These are phyloP conservation scores for Laguncularia racemosa DNA, from an alignment of 345 rosid genomes.

Conservation along the genomic window DNA sequence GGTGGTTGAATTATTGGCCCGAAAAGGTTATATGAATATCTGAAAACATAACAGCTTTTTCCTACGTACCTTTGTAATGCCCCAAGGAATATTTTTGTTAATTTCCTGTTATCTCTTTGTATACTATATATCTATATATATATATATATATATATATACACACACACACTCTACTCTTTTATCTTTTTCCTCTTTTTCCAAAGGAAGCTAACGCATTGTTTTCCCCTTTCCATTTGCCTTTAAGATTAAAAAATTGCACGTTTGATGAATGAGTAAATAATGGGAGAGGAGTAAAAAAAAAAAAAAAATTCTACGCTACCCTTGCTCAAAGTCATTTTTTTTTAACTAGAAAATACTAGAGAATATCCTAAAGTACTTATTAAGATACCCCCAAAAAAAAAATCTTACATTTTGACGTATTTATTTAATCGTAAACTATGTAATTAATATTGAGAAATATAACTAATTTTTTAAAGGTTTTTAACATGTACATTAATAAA, in stretches of 20 bases:
- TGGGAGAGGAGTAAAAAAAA: not conserved
- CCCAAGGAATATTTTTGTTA: conserved; percentile 18
- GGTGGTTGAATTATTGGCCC: conserved; percentile 35
- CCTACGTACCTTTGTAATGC: conserved; percentile 12
- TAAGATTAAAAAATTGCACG: conserved; percentile 5
- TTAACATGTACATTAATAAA: no score
- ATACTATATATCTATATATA: no score
- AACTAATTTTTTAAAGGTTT: no score
- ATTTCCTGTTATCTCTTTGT: no score
- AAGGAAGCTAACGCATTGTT: not conserved
- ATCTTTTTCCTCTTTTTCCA: conserved; percentile 1
- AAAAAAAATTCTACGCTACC: not conserved
- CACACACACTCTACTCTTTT: not conserved
- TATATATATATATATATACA: no score
- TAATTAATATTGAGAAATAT: no score
- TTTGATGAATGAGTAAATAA: not conserved
- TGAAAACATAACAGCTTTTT: conserved; percentile 16
- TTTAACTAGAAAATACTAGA: no score
- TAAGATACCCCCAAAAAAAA: no score
- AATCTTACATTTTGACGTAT: no score
- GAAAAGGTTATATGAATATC: conserved; percentile 33
- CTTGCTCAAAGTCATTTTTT: no score
- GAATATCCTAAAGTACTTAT: no score
- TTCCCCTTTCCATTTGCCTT: conserved; percentile 1
- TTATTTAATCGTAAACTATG: no score